phyloP scores from a whole-genome alignment of 768 basidiomycete species.

The Mycena epipterygia region DNA sequence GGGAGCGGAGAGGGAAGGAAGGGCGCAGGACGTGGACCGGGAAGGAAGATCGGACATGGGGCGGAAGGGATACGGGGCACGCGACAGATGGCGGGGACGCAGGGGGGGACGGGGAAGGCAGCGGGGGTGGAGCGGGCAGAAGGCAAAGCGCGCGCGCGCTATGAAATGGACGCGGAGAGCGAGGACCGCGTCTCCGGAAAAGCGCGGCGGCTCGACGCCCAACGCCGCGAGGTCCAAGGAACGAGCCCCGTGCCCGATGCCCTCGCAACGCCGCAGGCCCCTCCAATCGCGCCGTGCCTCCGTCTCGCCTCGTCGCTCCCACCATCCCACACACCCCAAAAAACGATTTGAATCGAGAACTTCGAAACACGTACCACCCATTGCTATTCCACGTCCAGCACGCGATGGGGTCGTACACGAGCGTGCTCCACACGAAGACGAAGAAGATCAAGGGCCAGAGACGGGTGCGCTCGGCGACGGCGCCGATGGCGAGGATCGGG shows the following conservation, averaged over 20 bases:
- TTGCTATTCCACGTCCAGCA: conserved; percentile 96
- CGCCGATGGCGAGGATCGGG: conserved; percentile 91
- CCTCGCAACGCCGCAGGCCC: no score
- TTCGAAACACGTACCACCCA: conserved; percentile 55
- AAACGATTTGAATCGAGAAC: no score
- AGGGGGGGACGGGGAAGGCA: conserved; percentile 62
- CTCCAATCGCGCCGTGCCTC: no score
- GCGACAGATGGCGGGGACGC: conserved; percentile 78
- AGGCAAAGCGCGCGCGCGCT: conserved; percentile 55
- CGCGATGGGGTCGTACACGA: conserved; percentile 95
- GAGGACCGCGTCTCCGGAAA: no score
- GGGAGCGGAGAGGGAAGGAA: conserved; percentile 77
- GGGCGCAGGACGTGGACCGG: conserved; percentile 81
- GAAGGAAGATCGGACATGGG: conserved; percentile 70
- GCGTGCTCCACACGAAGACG: conserved; percentile 89
- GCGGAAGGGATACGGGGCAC: conserved; percentile 41
- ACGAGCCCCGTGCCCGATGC: no score
- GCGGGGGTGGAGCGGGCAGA: conserved; percentile 70
- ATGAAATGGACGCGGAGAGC: background rate
- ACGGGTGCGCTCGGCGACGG: conserved; percentile 90
- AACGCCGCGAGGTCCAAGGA: no score
- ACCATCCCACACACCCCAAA: no score
- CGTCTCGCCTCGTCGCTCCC: no score
- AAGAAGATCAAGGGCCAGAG: conserved; percentile 91
- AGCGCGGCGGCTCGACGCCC: no score